These are phyloP conservation scores for Leucocoprinus sp. DNA, from an alignment of 768 basidiomycete species.

Conservation along the genomic window DNA sequence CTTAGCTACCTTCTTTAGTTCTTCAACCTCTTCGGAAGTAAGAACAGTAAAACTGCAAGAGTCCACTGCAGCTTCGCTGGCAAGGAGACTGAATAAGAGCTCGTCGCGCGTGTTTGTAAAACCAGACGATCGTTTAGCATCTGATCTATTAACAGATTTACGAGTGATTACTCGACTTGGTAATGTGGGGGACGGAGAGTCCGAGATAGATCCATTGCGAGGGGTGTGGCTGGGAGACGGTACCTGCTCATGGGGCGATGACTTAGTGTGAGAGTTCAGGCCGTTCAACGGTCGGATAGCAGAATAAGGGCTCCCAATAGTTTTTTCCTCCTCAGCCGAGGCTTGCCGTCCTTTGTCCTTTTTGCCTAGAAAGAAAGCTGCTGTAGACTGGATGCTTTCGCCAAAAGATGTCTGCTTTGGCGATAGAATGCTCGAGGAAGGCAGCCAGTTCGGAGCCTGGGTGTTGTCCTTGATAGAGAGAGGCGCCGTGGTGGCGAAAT, in stretches of 20 bases:
- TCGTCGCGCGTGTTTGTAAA: conserved; percentile 65
- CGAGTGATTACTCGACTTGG: conserved; percentile 25
- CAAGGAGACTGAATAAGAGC: conserved; percentile 80
- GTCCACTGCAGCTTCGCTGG: conserved; percentile 93
- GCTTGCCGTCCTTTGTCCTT: conserved; percentile 37
- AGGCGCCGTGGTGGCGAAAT: conserved; percentile 1
- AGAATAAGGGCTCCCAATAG: conserved; percentile 13
- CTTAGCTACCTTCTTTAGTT: conserved; percentile 38
- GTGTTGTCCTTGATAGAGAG: conserved; percentile 17
- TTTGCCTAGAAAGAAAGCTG: conserved; percentile 38
- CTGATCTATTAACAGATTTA: conserved; percentile 25
- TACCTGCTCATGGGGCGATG: not conserved
- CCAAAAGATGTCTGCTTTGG: conserved; percentile 11
- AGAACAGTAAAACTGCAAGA: conserved; percentile 76
- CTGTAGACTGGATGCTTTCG: conserved; percentile 30
- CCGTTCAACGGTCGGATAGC: conserved; percentile 8
- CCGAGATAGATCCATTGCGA: conserved; percentile 6
- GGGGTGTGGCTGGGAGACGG: conserved; percentile 2
- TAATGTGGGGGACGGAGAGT: conserved; percentile 23
- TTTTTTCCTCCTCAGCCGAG: conserved; percentile 18
- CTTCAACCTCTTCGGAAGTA: conserved; percentile 42
- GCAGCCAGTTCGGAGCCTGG: conserved; percentile 35
- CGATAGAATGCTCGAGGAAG: conserved; percentile 25
- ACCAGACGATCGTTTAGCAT: conserved; percentile 36
- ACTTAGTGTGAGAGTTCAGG: conserved; percentile 1